Evolutionary conservation across 345 rosid genomes (phyloP).

Genomic region (Citrus hindsii): DNA sequence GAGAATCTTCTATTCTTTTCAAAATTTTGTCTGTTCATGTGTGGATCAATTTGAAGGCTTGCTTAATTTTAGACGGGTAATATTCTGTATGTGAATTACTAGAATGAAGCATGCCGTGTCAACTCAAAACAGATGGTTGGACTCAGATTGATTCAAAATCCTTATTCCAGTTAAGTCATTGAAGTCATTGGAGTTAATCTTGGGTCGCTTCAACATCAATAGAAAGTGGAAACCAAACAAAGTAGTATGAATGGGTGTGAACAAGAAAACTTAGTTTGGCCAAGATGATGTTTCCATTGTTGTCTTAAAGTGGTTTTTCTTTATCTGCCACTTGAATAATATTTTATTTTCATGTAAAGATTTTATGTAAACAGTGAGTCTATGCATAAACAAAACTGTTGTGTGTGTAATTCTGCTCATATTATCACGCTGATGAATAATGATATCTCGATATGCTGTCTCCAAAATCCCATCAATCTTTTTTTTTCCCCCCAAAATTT

Average conservation of each 20-base stretch:
- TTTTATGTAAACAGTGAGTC: background rate
- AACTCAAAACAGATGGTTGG: background rate
- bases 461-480: conserved; percentile 27
- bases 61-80: too few species aligned
- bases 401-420: background rate
- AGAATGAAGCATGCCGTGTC: background rate
- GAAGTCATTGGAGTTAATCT: background rate
- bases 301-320: background rate
- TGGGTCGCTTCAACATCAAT: background rate
- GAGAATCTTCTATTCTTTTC: background rate
- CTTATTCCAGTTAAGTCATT: background rate
- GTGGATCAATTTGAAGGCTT: background rate
- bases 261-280: background rate
- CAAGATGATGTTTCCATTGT: background rate
- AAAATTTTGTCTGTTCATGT: background rate
- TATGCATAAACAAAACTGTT: background rate
- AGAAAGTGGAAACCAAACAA: background rate
- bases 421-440: background rate
- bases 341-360: background rate
- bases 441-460: conserved; percentile 19
- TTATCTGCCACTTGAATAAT: background rate
- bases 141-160: background rate
- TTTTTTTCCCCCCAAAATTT: background rate
- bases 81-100: background rate
- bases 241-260: background rate